Percentiles rank a stretch among this genome's conserved stretches.
These are phyloP conservation scores for Xylaria sp. DNA, from an alignment of 2,329 filamentous ascomycete genomes.

Conservation along the genomic window DNA sequence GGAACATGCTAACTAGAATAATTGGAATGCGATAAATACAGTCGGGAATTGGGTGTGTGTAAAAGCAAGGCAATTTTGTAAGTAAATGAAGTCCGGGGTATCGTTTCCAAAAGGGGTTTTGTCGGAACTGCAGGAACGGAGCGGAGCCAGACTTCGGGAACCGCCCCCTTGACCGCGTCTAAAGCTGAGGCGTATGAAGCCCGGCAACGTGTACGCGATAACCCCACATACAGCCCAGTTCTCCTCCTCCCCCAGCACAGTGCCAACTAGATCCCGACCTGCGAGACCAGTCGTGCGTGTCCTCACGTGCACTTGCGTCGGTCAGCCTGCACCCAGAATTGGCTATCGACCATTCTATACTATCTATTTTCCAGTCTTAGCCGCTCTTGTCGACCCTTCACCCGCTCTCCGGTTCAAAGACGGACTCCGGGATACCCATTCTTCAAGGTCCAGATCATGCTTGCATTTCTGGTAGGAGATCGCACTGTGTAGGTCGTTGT, in stretches of 20 bases:
- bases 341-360: background rate
- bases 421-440: background rate
- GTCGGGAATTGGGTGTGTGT: background rate
- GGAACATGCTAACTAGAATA: background rate
- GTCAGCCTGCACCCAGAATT: background rate
- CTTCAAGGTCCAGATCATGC: background rate
- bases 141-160: background rate
- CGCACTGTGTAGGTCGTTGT: background rate
- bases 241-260: background rate
- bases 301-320: background rate
- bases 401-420: background rate
- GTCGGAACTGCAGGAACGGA: background rate
- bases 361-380: background rate
- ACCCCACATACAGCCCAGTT: background rate
- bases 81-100: background rate
- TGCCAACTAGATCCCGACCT: background rate
- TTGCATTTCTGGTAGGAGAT: background rate
- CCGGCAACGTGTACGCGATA: constrained; percentile 1
- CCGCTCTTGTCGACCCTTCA: background rate
- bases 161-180: background rate
- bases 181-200: constrained; percentile 1
- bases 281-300: constrained; percentile 3
- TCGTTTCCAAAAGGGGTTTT: background rate
- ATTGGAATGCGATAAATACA: background rate
- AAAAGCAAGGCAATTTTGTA: background rate